Conservation (phyloP, 2,329 filamentous ascomycete genomes). For the Colletotrichum kahawae region DNA sequence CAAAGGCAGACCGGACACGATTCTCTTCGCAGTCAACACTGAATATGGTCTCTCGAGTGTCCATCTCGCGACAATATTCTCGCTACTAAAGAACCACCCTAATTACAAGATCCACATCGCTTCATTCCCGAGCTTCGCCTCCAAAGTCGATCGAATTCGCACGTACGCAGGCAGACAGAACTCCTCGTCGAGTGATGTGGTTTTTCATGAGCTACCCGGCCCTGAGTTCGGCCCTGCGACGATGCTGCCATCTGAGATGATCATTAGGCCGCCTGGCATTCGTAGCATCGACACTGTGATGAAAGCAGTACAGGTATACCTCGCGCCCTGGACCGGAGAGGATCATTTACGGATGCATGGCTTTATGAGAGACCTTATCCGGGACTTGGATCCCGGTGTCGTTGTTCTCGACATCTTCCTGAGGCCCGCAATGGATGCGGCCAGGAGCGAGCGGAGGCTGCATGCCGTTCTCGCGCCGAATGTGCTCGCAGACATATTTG, state of each 20-base stretch:
- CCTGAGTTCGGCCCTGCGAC: constrained; percentile 23
- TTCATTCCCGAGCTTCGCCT: constrained; percentile 29
- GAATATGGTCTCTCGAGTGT: constrained; percentile 41
- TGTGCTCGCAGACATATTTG: constrained; percentile 42
- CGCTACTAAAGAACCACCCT: constrained; percentile 36
- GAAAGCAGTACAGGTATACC: constrained; percentile 24
- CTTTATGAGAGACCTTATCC: constrained; percentile 29
- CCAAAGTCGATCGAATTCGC: constrained; percentile 17
- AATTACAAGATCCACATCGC: constrained; percentile 38
- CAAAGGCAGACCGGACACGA: constrained; percentile 31
- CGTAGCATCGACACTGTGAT: constrained; percentile 16
- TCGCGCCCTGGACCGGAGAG: constrained; percentile 32
- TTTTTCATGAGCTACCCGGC: constrained; percentile 30
- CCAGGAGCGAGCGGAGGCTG: constrained; percentile 26
- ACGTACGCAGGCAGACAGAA: constrained; percentile 20
- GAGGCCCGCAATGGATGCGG: constrained; percentile 28
- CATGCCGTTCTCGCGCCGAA: constrained; percentile 49
- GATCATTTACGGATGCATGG: constrained; percentile 34
- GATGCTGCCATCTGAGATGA: constrained; percentile 15
- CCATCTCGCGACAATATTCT: constrained; percentile 37
- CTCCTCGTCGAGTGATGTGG: constrained; percentile 20
- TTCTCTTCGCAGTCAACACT: constrained; percentile 37
- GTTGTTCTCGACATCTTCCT: constrained; percentile 36
- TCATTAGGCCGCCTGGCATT: constrained; percentile 26
- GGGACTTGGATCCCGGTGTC: constrained; percentile 34